A percentile compares a stretch with the other conserved stretches of the same genome.
Evolutionary conservation across 2,329 filamentous ascomycete species (phyloP).

Genomic region (Neofusicoccum sp.): DNA sequence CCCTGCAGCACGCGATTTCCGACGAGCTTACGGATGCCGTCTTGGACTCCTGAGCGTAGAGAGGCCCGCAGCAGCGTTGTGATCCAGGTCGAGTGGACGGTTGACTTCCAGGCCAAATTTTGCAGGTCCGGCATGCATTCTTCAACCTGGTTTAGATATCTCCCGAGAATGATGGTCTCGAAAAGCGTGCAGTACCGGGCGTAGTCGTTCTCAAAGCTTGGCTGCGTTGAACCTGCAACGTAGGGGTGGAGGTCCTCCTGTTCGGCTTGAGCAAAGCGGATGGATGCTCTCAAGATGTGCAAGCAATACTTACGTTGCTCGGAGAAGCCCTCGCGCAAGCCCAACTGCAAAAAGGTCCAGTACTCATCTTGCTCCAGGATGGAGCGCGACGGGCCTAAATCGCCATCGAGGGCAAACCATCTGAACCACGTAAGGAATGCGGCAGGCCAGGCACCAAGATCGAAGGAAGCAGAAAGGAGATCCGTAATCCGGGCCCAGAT

Average conservation of each 20-base stretch:
- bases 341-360: constrained; percentile 40
- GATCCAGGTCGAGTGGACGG: constrained; percentile 41
- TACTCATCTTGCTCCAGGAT: constrained; percentile 35
- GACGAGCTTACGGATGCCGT: constrained; percentile 46
- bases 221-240: not conserved
- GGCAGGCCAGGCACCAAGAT: not conserved
- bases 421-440: constrained; percentile 37
- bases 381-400: constrained; percentile 23
- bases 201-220: constrained; percentile 35
- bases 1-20: constrained; percentile 44
- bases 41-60: constrained; percentile 42
- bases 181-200: constrained; percentile 46
- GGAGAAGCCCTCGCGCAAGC: constrained; percentile 42
- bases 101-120: constrained; percentile 34
- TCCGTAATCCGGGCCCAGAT: constrained; percentile 11
- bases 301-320: constrained; percentile 49
- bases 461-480: not conserved
- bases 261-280: constrained; percentile 22
- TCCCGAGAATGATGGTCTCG: constrained; percentile 48
- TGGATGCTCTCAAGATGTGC: constrained; percentile 43
- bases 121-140: constrained; percentile 46
- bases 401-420: constrained; percentile 29
- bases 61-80: constrained; percentile 43
- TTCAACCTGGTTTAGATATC: constrained; percentile 50
- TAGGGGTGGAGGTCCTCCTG: constrained; percentile 19